Conservation (phyloP, 495 filamentous ascomycete species). For the Podospora comata region DNA sequence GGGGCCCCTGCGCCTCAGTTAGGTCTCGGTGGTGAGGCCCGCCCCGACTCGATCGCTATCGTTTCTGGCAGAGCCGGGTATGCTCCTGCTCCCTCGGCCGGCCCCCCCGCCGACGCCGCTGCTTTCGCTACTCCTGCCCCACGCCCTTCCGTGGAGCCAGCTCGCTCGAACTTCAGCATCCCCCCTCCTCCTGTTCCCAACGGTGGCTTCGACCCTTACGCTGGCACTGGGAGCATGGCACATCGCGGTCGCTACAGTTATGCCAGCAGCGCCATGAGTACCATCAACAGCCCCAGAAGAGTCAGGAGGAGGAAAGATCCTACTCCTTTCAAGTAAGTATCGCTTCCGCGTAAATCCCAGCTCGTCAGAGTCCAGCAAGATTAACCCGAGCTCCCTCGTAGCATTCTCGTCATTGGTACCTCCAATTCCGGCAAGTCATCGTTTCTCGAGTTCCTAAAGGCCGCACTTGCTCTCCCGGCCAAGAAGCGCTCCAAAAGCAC, state of each 20-base stretch:
- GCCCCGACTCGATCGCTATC: conserved; percentile 63
- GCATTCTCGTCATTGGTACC: conserved; percentile 86
- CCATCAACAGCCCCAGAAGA: conserved; percentile 89
- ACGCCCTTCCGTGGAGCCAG: conserved; percentile 45
- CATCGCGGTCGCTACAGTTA: conserved; percentile 96
- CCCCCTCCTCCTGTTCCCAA: conserved; percentile 54
- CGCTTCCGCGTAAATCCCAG: too few species aligned
- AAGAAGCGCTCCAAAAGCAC: conserved; percentile 63
- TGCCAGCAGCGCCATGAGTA: conserved; percentile 86
- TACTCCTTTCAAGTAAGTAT: conserved; percentile 92
- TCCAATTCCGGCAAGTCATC: conserved; percentile 91
- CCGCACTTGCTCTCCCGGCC: conserved; percentile 70
- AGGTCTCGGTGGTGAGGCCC: conserved; percentile 62
- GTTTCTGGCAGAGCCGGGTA: conserved; percentile 49
- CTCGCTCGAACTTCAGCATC: conserved; percentile 32
- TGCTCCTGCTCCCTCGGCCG: conserved; percentile 1
- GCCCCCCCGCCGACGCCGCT: not conserved
- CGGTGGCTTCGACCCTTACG: conserved; percentile 67
- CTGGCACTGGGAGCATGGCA: conserved; percentile 89
- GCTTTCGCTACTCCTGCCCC: conserved; percentile 29
- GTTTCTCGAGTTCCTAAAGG: conserved; percentile 92
- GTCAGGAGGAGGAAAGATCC: conserved; percentile 94
- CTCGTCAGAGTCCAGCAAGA: not conserved
- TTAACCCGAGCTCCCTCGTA: conserved; percentile 35
- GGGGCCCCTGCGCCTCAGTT: conserved; percentile 57